Base-by-base conservation (phyloP, 2,329 filamentous ascomycete genomes). In the Bipolaris cookei region DNA sequence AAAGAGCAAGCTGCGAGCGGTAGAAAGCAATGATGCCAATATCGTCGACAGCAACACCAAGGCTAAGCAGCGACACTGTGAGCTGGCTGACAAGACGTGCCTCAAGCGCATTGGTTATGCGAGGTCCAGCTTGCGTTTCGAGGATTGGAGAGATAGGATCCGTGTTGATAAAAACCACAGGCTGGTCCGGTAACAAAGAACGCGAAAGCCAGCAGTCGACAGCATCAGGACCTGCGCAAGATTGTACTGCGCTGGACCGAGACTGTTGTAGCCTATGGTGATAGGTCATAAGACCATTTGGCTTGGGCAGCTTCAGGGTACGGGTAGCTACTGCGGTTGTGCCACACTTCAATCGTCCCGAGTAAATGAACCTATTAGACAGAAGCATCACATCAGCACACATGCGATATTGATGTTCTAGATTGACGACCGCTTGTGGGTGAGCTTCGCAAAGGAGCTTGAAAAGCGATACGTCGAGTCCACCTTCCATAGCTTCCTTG, bases 11-110 rank as follows among this genome's bases (percentile, higher is more conserved):
- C 76, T 99, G 95, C 5, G 90, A 93, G 56, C 95, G 90, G 77
- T 99, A 99, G 76, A 97, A 92, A 14, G 95, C 97, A 80, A 99
- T 97, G 64, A 99, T 90, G 44, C 95, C 95, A 54, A 99, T 92
- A 50, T 94, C 90, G 0, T 81, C 79, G 0, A 90, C 84, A 0
- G 90, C 80, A 0, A 98, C 84, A 23, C 95, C 95, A 1, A 87
- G 84, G 0, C 86, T 84, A 46, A 98, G 82, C 3, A 99, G 84
- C 0, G 87, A 84, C 59, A 92, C 86, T 16, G 97, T 92, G 11
- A 98, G 84, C 69, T 97, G 91, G 0, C 86, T 84, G 14, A 91
- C 87, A 16, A 97, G 81, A 1, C 83, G 84, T 1, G 90, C 90
- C 79, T 99, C 95, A n/a, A 87, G 83, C 0, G 87, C 84, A 73